phyloP scores from a whole-genome alignment of 1,139 yeast species.

The Spencermartinsiella ligniputridi region DNA sequence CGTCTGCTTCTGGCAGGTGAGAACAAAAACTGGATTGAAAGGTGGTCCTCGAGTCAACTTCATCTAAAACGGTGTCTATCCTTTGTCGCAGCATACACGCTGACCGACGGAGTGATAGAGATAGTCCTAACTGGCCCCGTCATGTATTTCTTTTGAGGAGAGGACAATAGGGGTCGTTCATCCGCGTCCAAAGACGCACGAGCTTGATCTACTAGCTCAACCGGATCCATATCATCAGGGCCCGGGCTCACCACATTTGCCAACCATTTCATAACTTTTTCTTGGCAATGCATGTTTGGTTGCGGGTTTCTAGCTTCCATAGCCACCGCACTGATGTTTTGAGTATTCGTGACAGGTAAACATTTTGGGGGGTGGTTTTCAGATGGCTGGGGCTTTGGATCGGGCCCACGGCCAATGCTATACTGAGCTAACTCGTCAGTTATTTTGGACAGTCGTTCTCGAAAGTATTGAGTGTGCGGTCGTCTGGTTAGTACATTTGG shows the following conservation, averaged over 20 bases:
- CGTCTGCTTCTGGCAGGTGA: too few relatives aligned
- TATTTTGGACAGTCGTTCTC: not conserved
- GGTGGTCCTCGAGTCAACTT: too few relatives aligned
- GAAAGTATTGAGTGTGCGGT: not conserved
- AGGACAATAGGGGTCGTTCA: not conserved
- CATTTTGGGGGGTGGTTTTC: not conserved
- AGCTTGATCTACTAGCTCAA: not conserved
- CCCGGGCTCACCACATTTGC: not conserved
- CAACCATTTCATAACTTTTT: not conserved
- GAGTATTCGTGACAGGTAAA: not conserved
- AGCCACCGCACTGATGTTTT: not conserved
- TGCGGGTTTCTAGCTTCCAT: not conserved
- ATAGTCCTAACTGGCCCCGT: not conserved
- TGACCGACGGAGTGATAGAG: not conserved
- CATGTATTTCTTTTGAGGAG: constrained; percentile 1
- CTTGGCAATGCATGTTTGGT: not conserved
- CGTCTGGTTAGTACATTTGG: not conserved
- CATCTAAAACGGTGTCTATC: too few relatives aligned
- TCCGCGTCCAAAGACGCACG: not conserved
- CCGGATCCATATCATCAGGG: not conserved
- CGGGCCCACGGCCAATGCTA: not conserved
- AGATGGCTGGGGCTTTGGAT: not conserved
- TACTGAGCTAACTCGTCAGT: not conserved
- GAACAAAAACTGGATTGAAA: too few relatives aligned
- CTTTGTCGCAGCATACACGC: too few relatives aligned